Evolutionary conservation across 2,329 filamentous ascomycete species (phyloP).

Genomic region (Sordariomycetes sp.): DNA sequence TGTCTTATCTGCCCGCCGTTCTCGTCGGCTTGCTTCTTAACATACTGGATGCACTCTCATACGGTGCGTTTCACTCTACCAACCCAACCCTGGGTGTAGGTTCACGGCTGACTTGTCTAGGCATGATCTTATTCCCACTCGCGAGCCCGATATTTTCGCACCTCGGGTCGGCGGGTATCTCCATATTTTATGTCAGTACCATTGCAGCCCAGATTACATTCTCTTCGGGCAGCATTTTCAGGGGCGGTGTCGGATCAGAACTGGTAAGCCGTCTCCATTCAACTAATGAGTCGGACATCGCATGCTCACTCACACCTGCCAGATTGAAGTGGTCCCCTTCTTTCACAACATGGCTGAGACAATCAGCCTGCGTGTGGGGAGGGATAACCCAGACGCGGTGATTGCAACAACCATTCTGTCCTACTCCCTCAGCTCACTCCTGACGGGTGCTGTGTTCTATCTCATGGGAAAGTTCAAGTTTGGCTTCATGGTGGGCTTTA

Average conservation of each 20-base stretch:
- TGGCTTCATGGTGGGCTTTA: constrained; percentile 91
- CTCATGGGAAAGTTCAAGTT: constrained; percentile 78
- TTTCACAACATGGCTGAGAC: constrained; percentile 97
- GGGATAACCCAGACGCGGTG: constrained; percentile 72
- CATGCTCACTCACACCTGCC: background rate
- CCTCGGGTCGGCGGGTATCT: constrained; percentile 87
- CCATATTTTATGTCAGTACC: constrained; percentile 97
- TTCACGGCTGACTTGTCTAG: constrained; percentile 20
- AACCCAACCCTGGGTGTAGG: background rate
- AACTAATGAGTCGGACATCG: background rate
- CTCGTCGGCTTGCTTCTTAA: constrained; percentile 84
- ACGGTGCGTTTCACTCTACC: constrained; percentile 42
- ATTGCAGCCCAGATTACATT: constrained; percentile 89
- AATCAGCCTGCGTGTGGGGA: constrained; percentile 68
- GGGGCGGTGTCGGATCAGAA: constrained; percentile 85
- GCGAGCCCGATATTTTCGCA: constrained; percentile 76
- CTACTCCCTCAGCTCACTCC: constrained; percentile 79
- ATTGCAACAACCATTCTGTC: constrained; percentile 90
- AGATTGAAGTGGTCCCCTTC: constrained; percentile 96
- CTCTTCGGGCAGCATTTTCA: constrained; percentile 79
- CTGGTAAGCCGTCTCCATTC: constrained; percentile 43
- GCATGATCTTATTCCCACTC: constrained; percentile 90
- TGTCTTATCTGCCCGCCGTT: constrained; percentile 71
- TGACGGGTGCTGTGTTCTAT: constrained; percentile 89
- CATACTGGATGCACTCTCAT: constrained; percentile 87